phyloP scores from a whole-genome alignment of 345 rosid genomes.

The Draba incana region DNA sequence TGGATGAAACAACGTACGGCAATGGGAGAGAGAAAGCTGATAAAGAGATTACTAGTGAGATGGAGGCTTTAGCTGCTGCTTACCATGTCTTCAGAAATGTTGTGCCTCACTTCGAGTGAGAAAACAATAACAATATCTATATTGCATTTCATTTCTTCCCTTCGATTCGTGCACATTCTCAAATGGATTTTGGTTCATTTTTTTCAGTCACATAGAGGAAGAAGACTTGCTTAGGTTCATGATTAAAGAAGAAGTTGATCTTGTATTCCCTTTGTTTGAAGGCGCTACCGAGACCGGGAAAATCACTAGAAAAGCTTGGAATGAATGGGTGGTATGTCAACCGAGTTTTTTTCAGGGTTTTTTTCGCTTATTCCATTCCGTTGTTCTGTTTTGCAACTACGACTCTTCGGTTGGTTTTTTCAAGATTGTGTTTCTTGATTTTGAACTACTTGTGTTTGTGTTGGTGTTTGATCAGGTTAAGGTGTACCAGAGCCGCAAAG shows the following conservation, averaged over 20 bases:
- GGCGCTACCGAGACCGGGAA: slow-evolving; percentile 56
- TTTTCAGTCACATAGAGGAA: slow-evolving; percentile 65
- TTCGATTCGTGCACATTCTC: slow-evolving; percentile 3
- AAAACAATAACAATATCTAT: neutral
- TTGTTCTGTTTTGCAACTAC: too few relatives aligned
- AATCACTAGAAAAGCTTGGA: slow-evolving; percentile 63
- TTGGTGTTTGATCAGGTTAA: slow-evolving; percentile 59
- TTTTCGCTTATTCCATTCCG: too few relatives aligned
- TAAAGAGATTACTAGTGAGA: slow-evolving; percentile 72
- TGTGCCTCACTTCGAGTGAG: slow-evolving; percentile 58
- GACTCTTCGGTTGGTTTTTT: too few relatives aligned
- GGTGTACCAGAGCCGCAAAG: slow-evolving; percentile 73
- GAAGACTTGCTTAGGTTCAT: slow-evolving; percentile 77
- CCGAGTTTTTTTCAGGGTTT: too few relatives aligned
- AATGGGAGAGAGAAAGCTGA: slow-evolving; percentile 51
- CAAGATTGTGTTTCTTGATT: neutral
- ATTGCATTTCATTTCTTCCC: neutral
- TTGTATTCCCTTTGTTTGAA: slow-evolving; percentile 67
- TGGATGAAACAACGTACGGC: slow-evolving; percentile 55
- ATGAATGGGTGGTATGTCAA: slow-evolving; percentile 76
- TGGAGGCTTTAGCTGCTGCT: slow-evolving; percentile 82
- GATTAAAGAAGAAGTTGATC: slow-evolving; percentile 89
- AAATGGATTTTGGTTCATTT: slow-evolving; percentile 1
- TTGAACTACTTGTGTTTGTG: slow-evolving; percentile 11
- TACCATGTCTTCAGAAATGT: slow-evolving; percentile 66